Base-by-base conservation (phyloP, 2,329 filamentous ascomycete genomes). In the Phaeosphaeria sp. region DNA sequence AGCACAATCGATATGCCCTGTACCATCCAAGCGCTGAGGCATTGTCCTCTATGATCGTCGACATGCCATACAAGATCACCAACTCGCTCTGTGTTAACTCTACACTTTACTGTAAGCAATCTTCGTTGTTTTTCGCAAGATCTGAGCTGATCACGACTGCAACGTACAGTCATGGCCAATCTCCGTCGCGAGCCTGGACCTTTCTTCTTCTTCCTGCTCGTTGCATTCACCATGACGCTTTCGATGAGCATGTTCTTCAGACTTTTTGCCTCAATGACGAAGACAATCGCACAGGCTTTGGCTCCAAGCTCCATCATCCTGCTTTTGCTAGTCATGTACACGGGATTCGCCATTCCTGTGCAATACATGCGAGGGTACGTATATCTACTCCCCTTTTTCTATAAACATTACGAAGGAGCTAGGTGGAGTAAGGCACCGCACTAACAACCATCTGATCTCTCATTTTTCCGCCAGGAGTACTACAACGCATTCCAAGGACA, bases 1-100 rank as follows among this genome's bases (percentile, higher is more conserved):
- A 89, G 89, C 93, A 96, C 66, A 79, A 83, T 53, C 87, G 89
- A 49, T 96, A 96, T 72, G 91, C 92, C 18, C 83, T 96, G n/a
- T 96, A 96, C 68, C 92, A 95, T 69, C 92, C 93, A 0, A 91
- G 89, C 7, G 89, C 92, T 15, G 92, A 97, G 82, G 91, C 91
- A 15, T 81, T 91, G 55, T 86, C 90, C 0, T 93, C 90, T 1
- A 93, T 96, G 88, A 77, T 96, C 18, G 88, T 86, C 60, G 93
- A 96, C 67, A 76, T 95, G 74, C 92, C 92, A 0, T 90, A 91
- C 77, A 96, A 93, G 75, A 75, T 95, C 6, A 33, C 77, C 5
- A 92, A 91, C 63, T 78, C 86, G 0, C 82, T 94, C 61, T 75
- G 86, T 6, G 94, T 96, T 80, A 94, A 96, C 73, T 56, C 91